Evolutionary conservation across 768 basidiomycete species (phyloP).

Genomic region (Psilocybe cyanescens): DNA sequence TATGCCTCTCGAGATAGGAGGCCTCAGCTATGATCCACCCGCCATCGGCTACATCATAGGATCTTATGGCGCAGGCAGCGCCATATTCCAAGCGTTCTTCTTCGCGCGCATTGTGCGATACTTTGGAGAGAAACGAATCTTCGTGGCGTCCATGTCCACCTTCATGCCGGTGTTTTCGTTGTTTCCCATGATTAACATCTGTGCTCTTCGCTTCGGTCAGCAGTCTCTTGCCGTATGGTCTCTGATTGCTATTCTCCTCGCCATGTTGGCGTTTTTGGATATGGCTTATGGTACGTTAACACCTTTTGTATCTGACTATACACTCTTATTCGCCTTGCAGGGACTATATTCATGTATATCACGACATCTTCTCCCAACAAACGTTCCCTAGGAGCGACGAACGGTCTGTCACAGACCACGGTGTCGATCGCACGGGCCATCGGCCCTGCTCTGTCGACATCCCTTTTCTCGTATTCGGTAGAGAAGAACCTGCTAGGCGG

Average conservation of each 20-base stretch:
- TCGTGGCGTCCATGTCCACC: constrained; percentile 37
- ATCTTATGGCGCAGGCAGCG: constrained; percentile 42
- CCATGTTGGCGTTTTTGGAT: constrained; percentile 42
- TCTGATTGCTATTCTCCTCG: constrained; percentile 33
- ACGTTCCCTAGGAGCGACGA: constrained; percentile 51
- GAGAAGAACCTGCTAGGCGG: constrained; percentile 50
- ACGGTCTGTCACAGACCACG: constrained; percentile 52
- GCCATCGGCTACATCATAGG: constrained; percentile 63
- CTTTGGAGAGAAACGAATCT: constrained; percentile 47
- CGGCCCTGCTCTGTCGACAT: constrained; percentile 51
- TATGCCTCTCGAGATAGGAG: constrained; percentile 69
- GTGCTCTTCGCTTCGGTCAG: constrained; percentile 39
- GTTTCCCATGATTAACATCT: constrained; percentile 51
- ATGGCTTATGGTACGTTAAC: constrained; percentile 45
- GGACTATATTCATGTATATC: constrained; percentile 53
- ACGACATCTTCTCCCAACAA: constrained; percentile 54
- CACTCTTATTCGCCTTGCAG: constrained; percentile 26
- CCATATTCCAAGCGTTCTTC: constrained; percentile 43
- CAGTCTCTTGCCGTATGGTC: constrained; percentile 40
- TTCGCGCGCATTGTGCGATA: constrained; percentile 43
- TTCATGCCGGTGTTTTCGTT: constrained; percentile 42
- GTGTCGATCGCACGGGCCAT: constrained; percentile 50
- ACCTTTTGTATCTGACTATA: background rate
- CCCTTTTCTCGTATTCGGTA: constrained; percentile 57
- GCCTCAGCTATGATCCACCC: constrained; percentile 63